Percentiles rank a stretch among this genome's conserved stretches.
Conservation (phyloP, 768 basidiomycete genomes). For the Auriculariales sp. region DNA sequence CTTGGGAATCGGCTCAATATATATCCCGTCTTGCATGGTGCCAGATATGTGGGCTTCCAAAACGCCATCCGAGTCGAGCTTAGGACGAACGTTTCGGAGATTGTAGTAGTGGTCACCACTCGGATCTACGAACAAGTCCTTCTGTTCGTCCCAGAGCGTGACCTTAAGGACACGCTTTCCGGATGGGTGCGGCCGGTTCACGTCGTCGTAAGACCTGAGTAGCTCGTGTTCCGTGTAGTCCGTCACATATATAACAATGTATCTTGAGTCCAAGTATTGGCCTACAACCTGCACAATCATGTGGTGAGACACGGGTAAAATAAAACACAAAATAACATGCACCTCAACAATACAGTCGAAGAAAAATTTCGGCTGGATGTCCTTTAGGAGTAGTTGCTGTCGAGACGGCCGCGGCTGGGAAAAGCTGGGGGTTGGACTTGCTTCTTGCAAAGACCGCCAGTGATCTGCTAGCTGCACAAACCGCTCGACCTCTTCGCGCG, state of each 20-base stretch:
- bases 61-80: neutral
- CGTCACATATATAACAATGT: neutral
- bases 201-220: neutral
- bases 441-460: constrained; percentile 5
- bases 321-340: neutral
- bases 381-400: neutral
- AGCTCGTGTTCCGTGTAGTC: neutral
- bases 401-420: neutral
- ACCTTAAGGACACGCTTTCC: neutral
- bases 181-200: neutral
- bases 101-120: neutral
- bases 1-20: neutral
- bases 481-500: constrained; percentile 3
- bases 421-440: too few relatives aligned
- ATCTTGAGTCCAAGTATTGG: neutral
- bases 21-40: neutral
- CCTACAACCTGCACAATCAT: neutral
- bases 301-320: neutral
- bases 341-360: constrained; percentile 7
- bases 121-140: neutral
- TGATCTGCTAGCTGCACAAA: constrained; percentile 4
- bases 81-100: neutral
- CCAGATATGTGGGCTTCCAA: neutral
- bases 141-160: neutral
- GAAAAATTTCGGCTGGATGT: constrained; percentile 1